Percentiles rank a stretch among this genome's conserved stretches.
phyloP scores from a whole-genome alignment of 768 basidiomycete species.

The Albatrellus ellisii region DNA sequence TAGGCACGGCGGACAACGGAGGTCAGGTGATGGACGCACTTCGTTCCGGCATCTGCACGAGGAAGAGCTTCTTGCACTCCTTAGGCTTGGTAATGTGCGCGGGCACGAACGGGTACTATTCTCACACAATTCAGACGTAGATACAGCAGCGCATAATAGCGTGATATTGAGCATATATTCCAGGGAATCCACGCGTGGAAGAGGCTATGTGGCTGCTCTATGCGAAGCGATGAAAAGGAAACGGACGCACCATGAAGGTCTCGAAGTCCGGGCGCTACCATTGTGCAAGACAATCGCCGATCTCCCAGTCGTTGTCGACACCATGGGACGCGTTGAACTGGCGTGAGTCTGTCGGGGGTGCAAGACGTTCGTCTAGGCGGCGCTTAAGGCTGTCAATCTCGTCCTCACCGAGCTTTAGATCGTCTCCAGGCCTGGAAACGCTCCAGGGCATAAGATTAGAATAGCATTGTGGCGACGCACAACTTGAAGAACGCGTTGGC shows the following conservation, averaged over 20 bases:
- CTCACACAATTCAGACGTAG: not conserved
- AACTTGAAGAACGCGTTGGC: constrained; percentile 99
- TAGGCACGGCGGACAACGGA: no score
- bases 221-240: no score
- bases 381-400: constrained; percentile 85
- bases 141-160: not conserved
- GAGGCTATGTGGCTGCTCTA: no score
- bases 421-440: constrained; percentile 76
- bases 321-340: constrained; percentile 70
- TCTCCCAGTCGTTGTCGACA: constrained; percentile 87
- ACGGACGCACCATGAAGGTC: constrained; percentile 97
- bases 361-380: constrained; percentile 80
- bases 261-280: constrained; percentile 99
- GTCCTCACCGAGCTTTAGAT: constrained; percentile 91
- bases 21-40: no score
- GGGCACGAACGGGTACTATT: constrained; percentile 84
- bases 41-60: constrained; percentile 89
- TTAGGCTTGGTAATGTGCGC: constrained; percentile 97
- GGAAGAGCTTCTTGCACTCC: constrained; percentile 92
- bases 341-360: constrained; percentile 53
- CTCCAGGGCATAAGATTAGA: not conserved
- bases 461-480: constrained; percentile 30
- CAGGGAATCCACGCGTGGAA: no score
- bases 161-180: constrained; percentile 23
- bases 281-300: constrained; percentile 90